Percentiles rank a stretch among this genome's conserved stretches.
Conservation (phyloP, 306 rosid genomes). For the Canavalia gladiata region DNA sequence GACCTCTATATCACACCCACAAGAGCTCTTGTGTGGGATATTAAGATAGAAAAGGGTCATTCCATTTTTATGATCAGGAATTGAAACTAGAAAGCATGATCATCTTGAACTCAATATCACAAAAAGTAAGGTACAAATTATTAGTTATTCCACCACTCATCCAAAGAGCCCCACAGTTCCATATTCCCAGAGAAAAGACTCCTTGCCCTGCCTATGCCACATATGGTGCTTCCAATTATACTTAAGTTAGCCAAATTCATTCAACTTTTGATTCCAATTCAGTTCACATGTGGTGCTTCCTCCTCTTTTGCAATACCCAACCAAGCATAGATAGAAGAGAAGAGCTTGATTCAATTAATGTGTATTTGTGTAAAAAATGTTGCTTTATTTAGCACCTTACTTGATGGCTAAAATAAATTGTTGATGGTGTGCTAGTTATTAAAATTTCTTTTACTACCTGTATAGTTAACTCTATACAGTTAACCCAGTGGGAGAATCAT, state of each 20-base stretch:
- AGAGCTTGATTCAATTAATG: too few relatives aligned
- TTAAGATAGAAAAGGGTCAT: neutral
- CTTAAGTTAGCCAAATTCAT: neutral
- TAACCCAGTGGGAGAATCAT: too few relatives aligned
- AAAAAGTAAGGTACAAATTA: neutral
- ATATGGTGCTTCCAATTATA: constrained; percentile 38
- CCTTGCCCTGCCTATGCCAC: constrained; percentile 26
- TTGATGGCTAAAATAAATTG: too few relatives aligned
- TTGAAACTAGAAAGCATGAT: neutral
- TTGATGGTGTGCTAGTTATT: too few relatives aligned
- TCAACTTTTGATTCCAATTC: too few relatives aligned
- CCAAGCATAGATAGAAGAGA: too few relatives aligned
- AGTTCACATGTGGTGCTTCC: too few relatives aligned
- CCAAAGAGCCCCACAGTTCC: constrained; percentile 46
- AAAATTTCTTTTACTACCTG: too few relatives aligned
- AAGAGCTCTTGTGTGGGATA: neutral
- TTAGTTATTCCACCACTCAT: constrained; percentile 24
- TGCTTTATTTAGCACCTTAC: too few relatives aligned
- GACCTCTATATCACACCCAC: neutral
- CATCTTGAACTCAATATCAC: neutral
- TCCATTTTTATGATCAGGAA: neutral
- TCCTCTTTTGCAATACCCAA: too few relatives aligned
- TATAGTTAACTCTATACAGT: too few relatives aligned
- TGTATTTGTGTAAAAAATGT: too few relatives aligned
- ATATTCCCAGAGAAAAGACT: constrained; percentile 29